These are phyloP conservation scores for Comarum palustre DNA, from an alignment of 306 rosid genomes.

Conservation along the genomic window DNA sequence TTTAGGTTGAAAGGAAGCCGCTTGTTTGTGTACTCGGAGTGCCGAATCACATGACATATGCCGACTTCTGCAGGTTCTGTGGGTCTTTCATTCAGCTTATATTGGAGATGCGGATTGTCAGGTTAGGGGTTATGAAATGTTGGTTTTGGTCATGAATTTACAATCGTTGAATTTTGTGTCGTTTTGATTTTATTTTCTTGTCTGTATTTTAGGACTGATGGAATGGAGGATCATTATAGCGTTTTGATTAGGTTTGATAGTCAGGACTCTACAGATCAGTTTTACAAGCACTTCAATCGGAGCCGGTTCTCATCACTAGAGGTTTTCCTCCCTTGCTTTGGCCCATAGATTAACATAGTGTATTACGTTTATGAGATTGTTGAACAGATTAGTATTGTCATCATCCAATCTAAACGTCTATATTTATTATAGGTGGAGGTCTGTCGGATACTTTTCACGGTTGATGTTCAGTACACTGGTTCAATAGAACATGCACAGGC, in stretches of 20 bases:
- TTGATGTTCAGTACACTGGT: conserved; percentile 88
- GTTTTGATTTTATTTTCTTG: conserved; percentile 6
- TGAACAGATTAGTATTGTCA: not conserved
- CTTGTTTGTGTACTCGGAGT: conserved; percentile 82
- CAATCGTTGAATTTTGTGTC: not conserved
- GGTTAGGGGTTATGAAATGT: conserved; percentile 31
- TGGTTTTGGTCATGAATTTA: not conserved
- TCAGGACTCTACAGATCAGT: conserved; percentile 68
- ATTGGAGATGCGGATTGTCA: conserved; percentile 88
- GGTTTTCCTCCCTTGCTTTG: conserved; percentile 34
- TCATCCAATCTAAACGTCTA: conserved; percentile 10
- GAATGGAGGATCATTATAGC: conserved; percentile 74
- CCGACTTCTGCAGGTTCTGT: conserved; percentile 87
- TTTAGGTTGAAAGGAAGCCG: conserved; percentile 73
- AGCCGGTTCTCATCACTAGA: conserved; percentile 80
- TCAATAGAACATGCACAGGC: conserved; percentile 79
- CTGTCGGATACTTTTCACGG: conserved; percentile 67
- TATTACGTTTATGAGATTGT: not conserved
- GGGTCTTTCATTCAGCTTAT: conserved; percentile 80
- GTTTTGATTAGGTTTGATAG: conserved; percentile 70
- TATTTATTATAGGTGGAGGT: conserved; percentile 53
- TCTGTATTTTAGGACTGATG: conserved; percentile 54
- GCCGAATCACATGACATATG: conserved; percentile 95
- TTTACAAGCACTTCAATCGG: conserved; percentile 69
- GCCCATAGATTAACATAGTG: not conserved